phyloP scores from a whole-genome alignment of 2,329 filamentous ascomycete genomes.

The Colletotrichum coccodes region DNA sequence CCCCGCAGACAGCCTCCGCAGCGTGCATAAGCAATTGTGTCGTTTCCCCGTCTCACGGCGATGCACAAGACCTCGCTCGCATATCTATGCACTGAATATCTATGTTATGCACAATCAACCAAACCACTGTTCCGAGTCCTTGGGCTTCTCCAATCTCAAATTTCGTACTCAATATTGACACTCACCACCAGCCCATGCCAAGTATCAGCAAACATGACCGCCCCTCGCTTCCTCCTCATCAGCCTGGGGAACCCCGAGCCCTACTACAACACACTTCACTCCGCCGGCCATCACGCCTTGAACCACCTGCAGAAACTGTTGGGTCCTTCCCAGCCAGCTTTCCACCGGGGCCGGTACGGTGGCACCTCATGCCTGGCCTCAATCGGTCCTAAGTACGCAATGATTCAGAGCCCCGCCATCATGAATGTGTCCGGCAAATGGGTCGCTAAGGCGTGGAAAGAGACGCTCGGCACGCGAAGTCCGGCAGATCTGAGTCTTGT shows the following conservation, averaged over 20 bases:
- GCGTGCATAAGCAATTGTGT: background rate
- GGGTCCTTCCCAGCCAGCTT: slow-evolving; percentile 55
- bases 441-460: slow-evolving; percentile 72
- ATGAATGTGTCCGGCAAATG: slow-evolving; percentile 90
- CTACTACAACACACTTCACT: slow-evolving; percentile 85
- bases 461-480: slow-evolving; percentile 55
- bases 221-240: slow-evolving; percentile 77
- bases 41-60: background rate
- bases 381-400: slow-evolving; percentile 63
- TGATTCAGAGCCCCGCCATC: slow-evolving; percentile 78
- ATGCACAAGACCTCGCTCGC: background rate
- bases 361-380: slow-evolving; percentile 63
- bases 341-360: slow-evolving; percentile 57
- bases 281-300: slow-evolving; percentile 84
- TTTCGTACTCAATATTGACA: background rate
- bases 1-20: background rate
- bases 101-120: background rate
- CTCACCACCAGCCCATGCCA: background rate
- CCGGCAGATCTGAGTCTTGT: slow-evolving; percentile 65
- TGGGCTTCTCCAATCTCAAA: background rate
- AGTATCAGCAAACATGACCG: slow-evolving; percentile 30
- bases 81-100: background rate
- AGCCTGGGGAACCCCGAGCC: slow-evolving; percentile 86
- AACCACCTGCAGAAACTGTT: slow-evolving; percentile 65
- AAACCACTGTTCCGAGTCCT: background rate